A percentile compares a stretch with the other conserved stretches of the same genome.
Conservation (phyloP, 805 yeast species). For the Yamadazyma takamatsuzukensis region DNA sequence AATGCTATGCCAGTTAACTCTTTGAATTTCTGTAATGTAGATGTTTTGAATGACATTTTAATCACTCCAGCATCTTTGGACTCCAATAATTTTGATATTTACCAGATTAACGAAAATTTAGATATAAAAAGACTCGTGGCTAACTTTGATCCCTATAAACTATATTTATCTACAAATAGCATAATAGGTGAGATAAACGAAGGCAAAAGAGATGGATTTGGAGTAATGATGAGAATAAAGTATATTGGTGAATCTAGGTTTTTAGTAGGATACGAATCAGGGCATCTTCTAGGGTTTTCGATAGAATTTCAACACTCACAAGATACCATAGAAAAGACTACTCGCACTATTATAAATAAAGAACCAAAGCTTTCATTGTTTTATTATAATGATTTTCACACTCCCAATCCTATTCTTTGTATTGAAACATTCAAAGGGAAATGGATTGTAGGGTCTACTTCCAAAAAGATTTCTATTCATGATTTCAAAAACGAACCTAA, state of each 20-base stretch:
- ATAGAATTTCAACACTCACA: slow-evolving; percentile 12
- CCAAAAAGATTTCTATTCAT: slow-evolving; percentile 30
- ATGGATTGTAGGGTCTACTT: slow-evolving; percentile 47
- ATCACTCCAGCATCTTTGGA: slow-evolving; percentile 63
- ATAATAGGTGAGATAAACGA: slow-evolving; percentile 12
- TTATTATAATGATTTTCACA: slow-evolving; percentile 30
- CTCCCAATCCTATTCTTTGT: slow-evolving; percentile 55
- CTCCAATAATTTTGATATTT: slow-evolving; percentile 64
- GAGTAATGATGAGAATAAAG: slow-evolving; percentile 62
- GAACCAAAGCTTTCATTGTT: slow-evolving; percentile 18
- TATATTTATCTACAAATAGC: slow-evolving; percentile 7
- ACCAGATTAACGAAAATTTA: slow-evolving; percentile 26
- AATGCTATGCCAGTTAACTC: slow-evolving; percentile 66
- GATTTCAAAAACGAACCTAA: neutral
- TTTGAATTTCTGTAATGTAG: slow-evolving; percentile 69
- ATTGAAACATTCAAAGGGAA: slow-evolving; percentile 25
- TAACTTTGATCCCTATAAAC: slow-evolving; percentile 25
- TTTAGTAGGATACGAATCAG: slow-evolving; percentile 71
- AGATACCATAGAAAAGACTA: neutral
- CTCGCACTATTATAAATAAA: slow-evolving; percentile 20
- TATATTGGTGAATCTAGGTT: slow-evolving; percentile 28
- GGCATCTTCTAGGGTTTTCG: slow-evolving; percentile 41
- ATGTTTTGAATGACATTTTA: slow-evolving; percentile 27
- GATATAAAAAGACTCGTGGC: slow-evolving; percentile 26
- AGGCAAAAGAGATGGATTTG: slow-evolving; percentile 35